Evolutionary conservation across 169 alveolate species (phyloP).

Genomic region (Condylostoma magnum): DNA sequence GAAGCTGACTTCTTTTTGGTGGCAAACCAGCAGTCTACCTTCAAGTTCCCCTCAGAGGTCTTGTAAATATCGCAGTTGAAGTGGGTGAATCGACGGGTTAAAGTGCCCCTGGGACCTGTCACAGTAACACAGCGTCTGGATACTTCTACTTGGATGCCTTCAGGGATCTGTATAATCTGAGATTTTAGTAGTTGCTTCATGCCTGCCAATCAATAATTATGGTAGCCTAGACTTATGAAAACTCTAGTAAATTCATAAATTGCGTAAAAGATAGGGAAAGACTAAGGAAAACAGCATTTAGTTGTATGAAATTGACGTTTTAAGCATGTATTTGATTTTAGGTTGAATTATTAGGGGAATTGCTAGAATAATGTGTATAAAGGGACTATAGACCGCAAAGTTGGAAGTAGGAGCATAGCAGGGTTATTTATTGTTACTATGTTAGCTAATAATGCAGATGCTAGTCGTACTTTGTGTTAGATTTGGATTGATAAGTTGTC

Average conservation of each 20-base stretch:
- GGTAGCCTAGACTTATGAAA: no score
- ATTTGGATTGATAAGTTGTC: no score
- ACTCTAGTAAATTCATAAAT: no score
- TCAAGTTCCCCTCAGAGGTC: constrained; percentile 85
- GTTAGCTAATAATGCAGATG: no score
- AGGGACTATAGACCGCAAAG: no score
- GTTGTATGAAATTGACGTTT: background rate
- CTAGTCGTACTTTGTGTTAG: no score
- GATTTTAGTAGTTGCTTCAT: constrained; percentile 48
- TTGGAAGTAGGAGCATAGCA: no score
- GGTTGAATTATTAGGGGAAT: no score
- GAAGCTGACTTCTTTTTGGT: constrained; percentile 92
- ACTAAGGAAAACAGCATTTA: background rate
- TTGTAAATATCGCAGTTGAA: constrained; percentile 93
- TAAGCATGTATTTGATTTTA: background rate
- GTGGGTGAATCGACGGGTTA: constrained; percentile 94
- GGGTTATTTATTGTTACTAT: no score
- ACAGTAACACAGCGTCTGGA: constrained; percentile 95
- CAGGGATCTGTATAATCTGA: constrained; percentile 37
- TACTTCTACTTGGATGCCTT: constrained; percentile 87
- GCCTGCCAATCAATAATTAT: constrained; percentile 11
- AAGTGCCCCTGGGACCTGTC: constrained; percentile 96
- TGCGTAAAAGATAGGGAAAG: background rate
- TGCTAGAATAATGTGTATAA: no score
- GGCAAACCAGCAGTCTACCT: constrained; percentile 94